Base-by-base conservation (phyloP, 202 grass and related monocot species). In the Zizania palustris region DNA sequence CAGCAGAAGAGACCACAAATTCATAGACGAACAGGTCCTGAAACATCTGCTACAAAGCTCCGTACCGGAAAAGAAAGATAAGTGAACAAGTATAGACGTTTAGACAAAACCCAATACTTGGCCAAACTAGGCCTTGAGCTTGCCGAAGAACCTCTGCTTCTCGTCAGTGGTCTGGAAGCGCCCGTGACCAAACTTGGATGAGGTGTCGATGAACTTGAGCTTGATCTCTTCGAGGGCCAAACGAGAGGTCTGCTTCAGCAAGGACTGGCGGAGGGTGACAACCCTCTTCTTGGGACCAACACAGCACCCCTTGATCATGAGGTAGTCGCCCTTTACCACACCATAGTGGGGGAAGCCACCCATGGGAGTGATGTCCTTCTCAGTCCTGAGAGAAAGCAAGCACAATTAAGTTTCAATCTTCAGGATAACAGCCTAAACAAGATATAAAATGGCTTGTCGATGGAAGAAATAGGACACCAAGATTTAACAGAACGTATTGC, bases 301-400 rank as follows among this genome's bases (percentile, higher is more conserved):
- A 3, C 85, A 91, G 75, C 93, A 93, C 18, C 93, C 93, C 85
- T 93, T 97, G 75, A 97, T 97, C 88, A 97, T 89, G 57, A 97
- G 60, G 79, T 97, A 97, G 46, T 97, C 90, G 1, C 78, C 88
- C 78, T 97, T 97, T 42, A 97, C 93, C 0, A 93, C 55, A 83
- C 93, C 93, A 16, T 97, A 93, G 85, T 97, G 93, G 1, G 93
- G 93, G 85, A 93, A 97, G 36, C 93, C 93, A 61, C 93, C 93
- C 88, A 97, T 97, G 14, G 93, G 93, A 10, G 93, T 97, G 36
- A 97, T 91, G 69, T 93, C 93, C 78, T 97, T 97, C 83, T 97
- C 93, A 10, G 90, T 97, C 85, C 93, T 97, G 88, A 4, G 71
- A 49, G 34, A 13, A 60, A 11, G 9, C 4, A 65, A 77, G 18